Base-by-base conservation (phyloP, 257 asterid genomes). In the Lycium ferocissimum region DNA sequence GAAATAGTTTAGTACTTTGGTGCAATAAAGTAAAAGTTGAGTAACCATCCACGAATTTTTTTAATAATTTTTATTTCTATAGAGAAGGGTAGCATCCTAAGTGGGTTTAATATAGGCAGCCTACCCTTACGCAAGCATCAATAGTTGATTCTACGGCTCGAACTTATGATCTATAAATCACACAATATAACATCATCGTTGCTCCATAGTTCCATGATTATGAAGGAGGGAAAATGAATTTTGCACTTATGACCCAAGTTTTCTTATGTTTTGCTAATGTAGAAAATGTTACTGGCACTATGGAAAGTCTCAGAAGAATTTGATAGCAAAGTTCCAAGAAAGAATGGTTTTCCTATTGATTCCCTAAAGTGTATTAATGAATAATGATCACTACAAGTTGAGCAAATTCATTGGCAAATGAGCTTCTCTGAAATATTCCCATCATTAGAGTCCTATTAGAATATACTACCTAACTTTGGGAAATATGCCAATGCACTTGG, bases 361-460 rank as follows among this genome's bases (percentile, higher is more conserved):
- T 49, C 57, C 59, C 59, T 45, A 43, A n/a, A 45, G 58, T n/a
- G 58, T 17, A 40, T 7, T 33, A 72, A 72, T 72, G 38, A 40
- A 7, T 33, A 72, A 72, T 72, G 38, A 45, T 72, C 57, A 72
- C 18, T 9, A 45, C 57, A 43, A 45, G 58, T 45, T 43, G 58
- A 72, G 17, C 26, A 38, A 15, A 40, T 40, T 40, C 56, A 71
- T 18, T 33, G 37, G 14, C 7, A 20, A 62, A 62, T 22, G 3
- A 11, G 54, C 61, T 3, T 12, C 43, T 51, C 81, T 51, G 63
- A 76, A 51, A 76, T 76, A 76, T 76, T 76, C 81, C 63, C 81
- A 76, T 49, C 47, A 76, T 51, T 76, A 49, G 63, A 6, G 62
- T 22, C 63, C 7, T 49, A 12, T 20, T 76, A 22, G 81, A 75